Base-by-base conservation (phyloP, 2,329 filamentous ascomycete species). In the Aspergillus clavatus region DNA sequence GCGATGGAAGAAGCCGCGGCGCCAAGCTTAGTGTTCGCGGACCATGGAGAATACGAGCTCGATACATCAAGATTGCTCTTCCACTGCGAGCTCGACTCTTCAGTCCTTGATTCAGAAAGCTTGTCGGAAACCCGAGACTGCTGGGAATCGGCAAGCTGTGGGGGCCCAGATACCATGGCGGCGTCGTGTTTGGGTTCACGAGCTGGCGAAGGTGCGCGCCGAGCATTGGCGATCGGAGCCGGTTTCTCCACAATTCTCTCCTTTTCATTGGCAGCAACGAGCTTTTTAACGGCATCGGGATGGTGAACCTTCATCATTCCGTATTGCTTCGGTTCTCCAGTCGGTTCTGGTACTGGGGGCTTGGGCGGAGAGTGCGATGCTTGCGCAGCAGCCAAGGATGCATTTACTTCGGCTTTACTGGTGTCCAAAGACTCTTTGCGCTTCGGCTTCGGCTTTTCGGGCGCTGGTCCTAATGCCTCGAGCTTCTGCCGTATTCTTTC, bases 231-330 rank as follows among this genome's bases (percentile, higher is more conserved):
- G 19, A 52, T 48, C 12, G 47, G 28, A 6, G 51, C 18, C 16
- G 61, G 42, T 46, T 67, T 71, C 26, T 72, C 66, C 31, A 59
- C 45, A 12, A 50, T 55, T 38, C 61, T 64, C 33, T 70, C 63
- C 42, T 59, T 62, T 39, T 71, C 65, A 46, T 59, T 62, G 21
- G 63, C 60, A 37, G 63, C 57, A 36, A 66, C 61, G 33, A 72
- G 54, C 54, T 69, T 73, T 55, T 72, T 73, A 22, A 79, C 73
- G 5, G 74, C 66, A 46, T 80, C 76, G 22, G 78, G 70, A 54
- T 77, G 76, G 57, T 81, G 78, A 7, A 81, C 74, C 61, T 80
- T 81, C 73, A 81, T 81, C 74, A 81, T 75, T 35, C 78, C 78
- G 61, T 80, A 81, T 56, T 81, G 78, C 46, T 78, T 77, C 19